These are phyloP conservation scores for Candida sanyiensis DNA, from an alignment of 805 yeast genomes.

Conservation along the genomic window DNA sequence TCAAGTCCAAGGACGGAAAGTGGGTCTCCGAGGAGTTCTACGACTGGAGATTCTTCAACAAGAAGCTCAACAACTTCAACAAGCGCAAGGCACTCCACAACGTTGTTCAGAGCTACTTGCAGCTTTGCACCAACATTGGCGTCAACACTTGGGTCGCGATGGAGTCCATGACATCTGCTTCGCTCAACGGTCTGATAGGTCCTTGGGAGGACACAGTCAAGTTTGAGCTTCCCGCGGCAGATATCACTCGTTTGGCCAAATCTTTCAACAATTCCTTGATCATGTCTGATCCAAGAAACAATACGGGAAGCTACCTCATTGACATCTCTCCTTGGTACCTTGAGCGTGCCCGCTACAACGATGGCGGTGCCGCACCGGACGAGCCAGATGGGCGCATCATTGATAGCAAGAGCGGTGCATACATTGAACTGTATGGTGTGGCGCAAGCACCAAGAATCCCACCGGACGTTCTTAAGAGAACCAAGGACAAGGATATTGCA, in stretches of 20 bases:
- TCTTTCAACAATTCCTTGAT: constrained; percentile 43
- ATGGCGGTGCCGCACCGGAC: constrained; percentile 41
- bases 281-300: constrained; percentile 39
- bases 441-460: constrained; percentile 24
- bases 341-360: constrained; percentile 43
- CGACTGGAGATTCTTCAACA: constrained; percentile 64
- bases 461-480: constrained; percentile 8
- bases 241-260: constrained; percentile 40
- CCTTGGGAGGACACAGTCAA: constrained; percentile 50
- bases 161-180: constrained; percentile 46
- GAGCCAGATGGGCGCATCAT: constrained; percentile 49
- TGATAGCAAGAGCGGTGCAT: constrained; percentile 53
- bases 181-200: constrained; percentile 41
- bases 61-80: constrained; percentile 31
- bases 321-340: constrained; percentile 47
- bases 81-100: constrained; percentile 43
- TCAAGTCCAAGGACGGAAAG: constrained; percentile 30
- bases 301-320: constrained; percentile 38
- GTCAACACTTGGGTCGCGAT: constrained; percentile 43
- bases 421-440: constrained; percentile 51
- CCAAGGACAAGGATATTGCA: constrained; percentile 12
- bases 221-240: constrained; percentile 46
- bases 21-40: constrained; percentile 37
- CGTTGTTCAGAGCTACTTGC: constrained; percentile 40
- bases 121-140: constrained; percentile 37